Percentiles rank a stretch among this genome's conserved stretches.
Evolutionary conservation across 805 yeast species (phyloP).

Genomic region (Ogataea nonfermentans): DNA sequence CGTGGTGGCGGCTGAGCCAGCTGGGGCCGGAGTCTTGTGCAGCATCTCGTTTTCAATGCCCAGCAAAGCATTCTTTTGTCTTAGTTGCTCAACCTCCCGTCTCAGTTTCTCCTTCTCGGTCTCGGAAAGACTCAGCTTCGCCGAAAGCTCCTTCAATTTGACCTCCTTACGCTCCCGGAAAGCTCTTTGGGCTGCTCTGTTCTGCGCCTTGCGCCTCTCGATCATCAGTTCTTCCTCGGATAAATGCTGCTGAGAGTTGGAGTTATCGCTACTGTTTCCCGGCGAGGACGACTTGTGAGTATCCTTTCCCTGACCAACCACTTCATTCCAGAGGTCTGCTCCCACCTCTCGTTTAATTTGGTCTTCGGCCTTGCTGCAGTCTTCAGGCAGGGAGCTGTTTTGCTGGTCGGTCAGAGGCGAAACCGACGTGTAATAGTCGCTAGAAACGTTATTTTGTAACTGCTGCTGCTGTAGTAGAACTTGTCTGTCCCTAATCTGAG

Average conservation of each 20-base stretch:
- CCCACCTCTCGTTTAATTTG: constrained; percentile 2
- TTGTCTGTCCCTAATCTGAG: constrained; percentile 7
- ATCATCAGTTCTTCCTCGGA: constrained; percentile 40
- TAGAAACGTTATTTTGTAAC: constrained; percentile 9
- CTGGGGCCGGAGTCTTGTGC: constrained; percentile 27
- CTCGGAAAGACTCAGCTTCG: constrained; percentile 56
- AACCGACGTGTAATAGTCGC: neutral
- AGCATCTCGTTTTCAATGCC: constrained; percentile 62
- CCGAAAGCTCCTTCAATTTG: constrained; percentile 63
- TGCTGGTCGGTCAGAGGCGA: constrained; percentile 10
- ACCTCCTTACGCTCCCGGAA: constrained; percentile 80
- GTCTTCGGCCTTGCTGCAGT: constrained; percentile 6
- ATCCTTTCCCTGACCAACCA: constrained; percentile 1
- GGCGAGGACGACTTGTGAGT: constrained; percentile 1
- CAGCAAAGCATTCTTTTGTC: constrained; percentile 53
- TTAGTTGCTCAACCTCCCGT: constrained; percentile 41
- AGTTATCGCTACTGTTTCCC: constrained; percentile 5
- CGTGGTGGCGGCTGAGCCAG: too few relatives aligned
- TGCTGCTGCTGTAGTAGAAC: constrained; percentile 19
- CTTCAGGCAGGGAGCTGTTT: neutral
- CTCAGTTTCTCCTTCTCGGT: constrained; percentile 39
- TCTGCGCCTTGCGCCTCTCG: constrained; percentile 69
- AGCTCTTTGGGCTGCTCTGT: constrained; percentile 85
- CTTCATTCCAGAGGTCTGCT: constrained; percentile 2
- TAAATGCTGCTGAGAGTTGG: constrained; percentile 5